Evolutionary conservation across 163 green algal species (phyloP), one percentile per base, ranked within the genome.

Genomic region (Trebouxiophyceae sp.): DNA sequence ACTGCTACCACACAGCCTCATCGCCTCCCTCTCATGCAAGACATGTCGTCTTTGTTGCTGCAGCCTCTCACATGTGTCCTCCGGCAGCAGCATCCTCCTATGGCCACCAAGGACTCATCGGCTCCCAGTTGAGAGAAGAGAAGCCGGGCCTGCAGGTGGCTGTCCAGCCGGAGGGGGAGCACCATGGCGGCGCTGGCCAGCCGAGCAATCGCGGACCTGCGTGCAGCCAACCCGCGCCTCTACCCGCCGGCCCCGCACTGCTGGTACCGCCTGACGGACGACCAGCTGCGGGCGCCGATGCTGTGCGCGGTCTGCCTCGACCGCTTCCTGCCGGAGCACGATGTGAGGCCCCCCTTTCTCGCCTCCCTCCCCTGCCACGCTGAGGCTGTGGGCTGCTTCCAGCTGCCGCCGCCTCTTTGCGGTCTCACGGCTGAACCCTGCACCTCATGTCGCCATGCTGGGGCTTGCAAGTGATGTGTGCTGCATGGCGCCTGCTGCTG

Each of bases 231-330:
- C 28, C 65, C 71, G 1, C 12, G 62, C 22, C 65, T 55, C 12
- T 77, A 68, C 57, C 71, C 71, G 23, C 26, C 61, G 12, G 57
- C 56, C 5, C 57, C 65, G 5, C 71, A 77, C 39, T 65, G 58
- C 31, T 77, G 67, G 56, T 71, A 69, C 30, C 60, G 66, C 26
- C 45, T 77, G 26, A 32, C 20, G 8, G 33, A 62, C 19, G 58
- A 65, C 20, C 50, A 77, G 65, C 65, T 77, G 22, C 20, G 5
- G 5, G 63, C 67, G 32, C 71, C 71, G 4, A 54, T 73, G 20
- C 62, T 77, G 31, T 77, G 71, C 33, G 60, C 45, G 4, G 65
- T 66, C 1, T 77, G 71, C 60, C 62, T 63, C 27, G 55, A 69
- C 8, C 39, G 45, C 16, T 54, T 50, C 39, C 39, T n/a, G n/a